Evolutionary conservation across 345 rosid species (phyloP), one percentile per base, ranked within the genome.

Genomic region (Arabis alpina): DNA sequence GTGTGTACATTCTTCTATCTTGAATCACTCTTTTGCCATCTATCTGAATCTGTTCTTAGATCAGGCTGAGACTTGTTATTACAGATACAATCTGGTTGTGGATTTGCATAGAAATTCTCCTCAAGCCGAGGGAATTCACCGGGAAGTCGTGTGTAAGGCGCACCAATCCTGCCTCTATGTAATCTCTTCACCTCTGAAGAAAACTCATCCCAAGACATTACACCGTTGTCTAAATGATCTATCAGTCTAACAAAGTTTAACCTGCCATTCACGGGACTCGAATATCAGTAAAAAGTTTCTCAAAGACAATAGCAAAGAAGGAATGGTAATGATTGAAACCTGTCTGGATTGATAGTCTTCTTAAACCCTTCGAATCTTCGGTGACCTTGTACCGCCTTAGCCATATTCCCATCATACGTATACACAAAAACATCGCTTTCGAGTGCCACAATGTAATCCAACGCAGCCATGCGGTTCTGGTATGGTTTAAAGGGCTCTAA

Each of bases 341-440:
- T 85, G 89, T 91, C 86, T 48, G 97, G 97, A 77, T 85, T 88
- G 67, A 91, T 86, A 51, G 96, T 88, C 80, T 87, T 91, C 57
- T 86, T 79, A 54, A 93, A 91, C 61, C 98, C 97, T 81, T 85
- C 91, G 63, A 91, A 93, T 59, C 86, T 80, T 59, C 98, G 72
- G 43, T 91, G 98, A 9, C 98, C 98, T 78, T 93, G 97, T 47
- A 93, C 99, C 6, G 99, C 97, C 79, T 87, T 94, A 8, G 99
- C 99, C 99, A 94, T 94, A 53, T 94, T 94, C 23, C 99, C 99
- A 65, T 94, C 98, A n/a, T 94, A 92, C 1, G 99, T 94, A 72
- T 91, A 88, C 36, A 89, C 88, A 75, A 94, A 93, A 39, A 91
- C 98, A 11, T 94, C 95, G 47, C 99, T 94, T 71, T 91, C 88